Conservation (phyloP, 768 basidiomycete genomes). For the Polyporus arcularius region DNA sequence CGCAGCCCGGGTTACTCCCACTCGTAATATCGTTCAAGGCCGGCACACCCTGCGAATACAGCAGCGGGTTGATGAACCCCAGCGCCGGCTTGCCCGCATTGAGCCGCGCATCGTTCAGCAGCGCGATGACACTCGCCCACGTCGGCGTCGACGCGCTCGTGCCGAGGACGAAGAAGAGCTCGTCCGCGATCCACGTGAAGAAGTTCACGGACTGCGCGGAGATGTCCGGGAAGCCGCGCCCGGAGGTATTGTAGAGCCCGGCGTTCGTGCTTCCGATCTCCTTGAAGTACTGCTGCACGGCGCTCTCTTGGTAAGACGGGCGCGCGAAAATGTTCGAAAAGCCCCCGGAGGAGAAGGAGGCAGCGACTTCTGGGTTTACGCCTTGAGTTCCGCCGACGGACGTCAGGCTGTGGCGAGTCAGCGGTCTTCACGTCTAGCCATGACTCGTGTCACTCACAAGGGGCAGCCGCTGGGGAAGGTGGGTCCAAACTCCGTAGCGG, state of each 20-base stretch:
- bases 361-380: constrained; percentile 28
- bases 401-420: constrained; percentile 27
- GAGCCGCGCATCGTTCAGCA: constrained; percentile 34
- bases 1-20: too few species aligned
- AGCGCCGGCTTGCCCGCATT: constrained; percentile 28
- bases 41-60: too few species aligned
- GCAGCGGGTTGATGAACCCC: constrained; percentile 36
- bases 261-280: constrained; percentile 20
- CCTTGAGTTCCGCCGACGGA: constrained; percentile 36
- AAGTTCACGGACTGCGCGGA: constrained; percentile 38
- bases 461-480: constrained; percentile 38
- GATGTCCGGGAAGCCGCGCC: constrained; percentile 49
- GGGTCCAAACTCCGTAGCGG: constrained; percentile 32
- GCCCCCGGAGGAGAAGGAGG: constrained; percentile 34
- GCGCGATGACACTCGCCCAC: constrained; percentile 32
- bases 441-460: constrained; percentile 22
- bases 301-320: constrained; percentile 39
- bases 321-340: constrained; percentile 34
- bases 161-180: constrained; percentile 25
- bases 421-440: not conserved
- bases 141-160: constrained; percentile 35
- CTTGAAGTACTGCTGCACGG: constrained; percentile 23
- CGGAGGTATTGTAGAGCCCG: constrained; percentile 29
- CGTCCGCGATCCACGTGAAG: constrained; percentile 22
- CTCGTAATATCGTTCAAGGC: too few species aligned